phyloP scores from a whole-genome alignment of 208 protist genomes.

The Crithidia bombi region DNA sequence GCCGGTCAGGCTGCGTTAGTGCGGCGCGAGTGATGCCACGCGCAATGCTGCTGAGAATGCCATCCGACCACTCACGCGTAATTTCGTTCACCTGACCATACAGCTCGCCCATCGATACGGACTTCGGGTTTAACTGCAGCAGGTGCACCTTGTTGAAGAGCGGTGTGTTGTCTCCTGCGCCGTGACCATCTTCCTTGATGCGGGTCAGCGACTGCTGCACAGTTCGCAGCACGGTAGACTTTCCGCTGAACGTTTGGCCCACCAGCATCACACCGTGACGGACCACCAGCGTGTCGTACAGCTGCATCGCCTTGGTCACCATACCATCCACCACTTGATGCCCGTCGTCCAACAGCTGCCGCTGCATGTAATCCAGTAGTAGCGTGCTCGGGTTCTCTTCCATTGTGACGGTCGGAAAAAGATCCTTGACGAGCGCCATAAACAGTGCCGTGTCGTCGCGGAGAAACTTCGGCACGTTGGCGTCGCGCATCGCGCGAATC shows the following conservation, averaged over 20 bases:
- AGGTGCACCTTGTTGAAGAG: constrained; percentile 87
- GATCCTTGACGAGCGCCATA: constrained; percentile 92
- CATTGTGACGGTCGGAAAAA: constrained; percentile 92
- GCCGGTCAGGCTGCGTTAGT: constrained; percentile 72
- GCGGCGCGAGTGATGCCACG: constrained; percentile 83
- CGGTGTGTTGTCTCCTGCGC: constrained; percentile 58
- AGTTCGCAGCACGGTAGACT: constrained; percentile 86
- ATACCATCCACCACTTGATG: constrained; percentile 87
- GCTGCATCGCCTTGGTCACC: constrained; percentile 91
- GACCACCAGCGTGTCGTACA: constrained; percentile 94
- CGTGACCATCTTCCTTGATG: constrained; percentile 79
- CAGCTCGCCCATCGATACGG: constrained; percentile 96
- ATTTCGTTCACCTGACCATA: constrained; percentile 97
- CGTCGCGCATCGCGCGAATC: constrained; percentile 94
- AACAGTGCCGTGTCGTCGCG: constrained; percentile 95
- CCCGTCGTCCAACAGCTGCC: constrained; percentile 69
- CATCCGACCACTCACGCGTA: constrained; percentile 97
- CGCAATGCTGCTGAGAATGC: constrained; percentile 95
- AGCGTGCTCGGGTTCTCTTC: constrained; percentile 80
- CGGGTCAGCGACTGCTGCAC: constrained; percentile 84
- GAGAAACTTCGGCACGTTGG: constrained; percentile 95
- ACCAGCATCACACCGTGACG: constrained; percentile 96
- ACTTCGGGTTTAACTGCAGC: constrained; percentile 95
- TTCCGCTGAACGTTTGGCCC: constrained; percentile 95
- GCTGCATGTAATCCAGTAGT: constrained; percentile 79